phyloP scores from a whole-genome alignment of 495 filamentous ascomycete genomes.

The Chaetomium tenue region DNA sequence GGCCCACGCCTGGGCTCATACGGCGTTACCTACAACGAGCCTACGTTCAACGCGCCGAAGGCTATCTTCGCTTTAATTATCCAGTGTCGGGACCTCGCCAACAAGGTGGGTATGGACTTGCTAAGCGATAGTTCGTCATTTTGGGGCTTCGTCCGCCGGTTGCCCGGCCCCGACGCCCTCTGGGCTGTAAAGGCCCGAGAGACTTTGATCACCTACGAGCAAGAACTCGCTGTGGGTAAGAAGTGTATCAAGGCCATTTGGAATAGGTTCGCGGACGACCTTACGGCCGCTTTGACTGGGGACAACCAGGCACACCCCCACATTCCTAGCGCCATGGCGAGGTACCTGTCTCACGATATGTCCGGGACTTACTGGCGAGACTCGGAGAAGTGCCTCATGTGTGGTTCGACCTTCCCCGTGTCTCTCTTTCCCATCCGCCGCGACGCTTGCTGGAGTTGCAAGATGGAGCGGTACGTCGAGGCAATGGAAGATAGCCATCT shows the following conservation, averaged over 20 bases:
- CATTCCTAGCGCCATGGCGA: not conserved
- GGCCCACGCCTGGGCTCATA: slow-evolving; percentile 21
- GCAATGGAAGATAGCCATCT: slow-evolving; percentile 30
- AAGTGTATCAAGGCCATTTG: not conserved
- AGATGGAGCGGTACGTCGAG: slow-evolving; percentile 20
- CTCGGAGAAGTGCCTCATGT: slow-evolving; percentile 9
- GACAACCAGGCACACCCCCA: slow-evolving; percentile 18
- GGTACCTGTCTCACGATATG: not conserved
- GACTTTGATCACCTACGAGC: slow-evolving; percentile 15
- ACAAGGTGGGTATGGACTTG: slow-evolving; percentile 30
- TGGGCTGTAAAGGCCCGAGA: slow-evolving; percentile 35
- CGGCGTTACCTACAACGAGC: slow-evolving; percentile 31
- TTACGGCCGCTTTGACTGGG: slow-evolving; percentile 28
- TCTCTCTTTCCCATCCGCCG: slow-evolving; percentile 12
- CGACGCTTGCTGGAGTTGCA: slow-evolving; percentile 29
- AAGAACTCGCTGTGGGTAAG: not conserved
- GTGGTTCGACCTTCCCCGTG: slow-evolving; percentile 4
- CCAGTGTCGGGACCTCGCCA: slow-evolving; percentile 10
- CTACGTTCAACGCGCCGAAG: slow-evolving; percentile 29
- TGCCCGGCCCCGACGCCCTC: slow-evolving; percentile 31
- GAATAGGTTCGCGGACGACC: slow-evolving; percentile 17
- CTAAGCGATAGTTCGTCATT: slow-evolving; percentile 29
- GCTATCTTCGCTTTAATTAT: slow-evolving; percentile 23
- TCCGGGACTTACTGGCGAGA: slow-evolving; percentile 6
- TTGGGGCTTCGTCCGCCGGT: slow-evolving; percentile 29